Evolutionary conservation across 2,329 filamentous ascomycete genomes (phyloP), one percentile per base, ranked within the genome.

Genomic region (Hypoxylon sp.): DNA sequence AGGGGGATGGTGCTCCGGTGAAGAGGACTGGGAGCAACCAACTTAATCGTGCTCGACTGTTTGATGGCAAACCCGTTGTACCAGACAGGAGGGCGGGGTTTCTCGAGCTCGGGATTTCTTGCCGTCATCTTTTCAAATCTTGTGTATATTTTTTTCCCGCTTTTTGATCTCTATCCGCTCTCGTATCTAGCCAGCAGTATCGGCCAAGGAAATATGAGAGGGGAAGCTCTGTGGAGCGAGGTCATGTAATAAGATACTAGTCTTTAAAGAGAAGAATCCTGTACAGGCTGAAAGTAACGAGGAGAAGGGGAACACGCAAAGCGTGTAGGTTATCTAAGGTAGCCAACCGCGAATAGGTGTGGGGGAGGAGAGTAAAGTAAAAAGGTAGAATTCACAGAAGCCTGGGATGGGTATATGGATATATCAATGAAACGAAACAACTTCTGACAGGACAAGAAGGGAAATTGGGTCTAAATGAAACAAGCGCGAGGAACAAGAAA

Each of bases 381-480:
- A 72, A 60, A 61, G 63, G 69, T 65, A 72, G 69, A 63, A 69
- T 35, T 55, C 20, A 61, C 67, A 65, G 64, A 63, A 65, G 33
- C 58, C 53, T 68, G 61, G 66, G 66, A 69, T 64, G 67, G 64
- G 61, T 72, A 72, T 72, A 72, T 70, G 67, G 64, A 63, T 72
- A 72, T 72, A 72, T 70, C 64, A 70, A 72, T 72, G 69, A 72
- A 72, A 72, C 67, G 61, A 70, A 69, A 69, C 66, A 69, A 69
- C 62, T 67, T 64, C 44, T 56, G 55, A 58, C 54, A 54, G 59
- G 61, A 58, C 17, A 61, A 56, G 46, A 64, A 62, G 57, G 44
- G 46, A 70, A 67, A 69, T 61, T 51, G 60, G 69, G 53, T 62
- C 44, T 20, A 50, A 70, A 70, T 68, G 66, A 72, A 72, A 70